Evolutionary conservation across 2,329 filamentous ascomycete species (phyloP).

Genomic region (Paecilomyces dactylethromorphus): DNA sequence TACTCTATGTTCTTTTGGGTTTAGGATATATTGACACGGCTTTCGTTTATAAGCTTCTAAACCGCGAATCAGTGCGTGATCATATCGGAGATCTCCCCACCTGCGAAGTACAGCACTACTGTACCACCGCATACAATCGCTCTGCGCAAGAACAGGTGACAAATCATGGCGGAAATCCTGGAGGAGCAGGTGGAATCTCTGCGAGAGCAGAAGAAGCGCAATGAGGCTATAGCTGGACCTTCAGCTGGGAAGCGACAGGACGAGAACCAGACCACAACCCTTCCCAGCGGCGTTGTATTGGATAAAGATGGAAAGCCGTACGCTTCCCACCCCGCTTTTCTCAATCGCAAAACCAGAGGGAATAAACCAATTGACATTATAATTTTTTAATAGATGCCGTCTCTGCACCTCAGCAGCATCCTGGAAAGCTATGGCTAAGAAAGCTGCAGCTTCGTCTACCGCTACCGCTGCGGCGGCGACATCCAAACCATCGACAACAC

Average conservation of each 20-base stretch:
- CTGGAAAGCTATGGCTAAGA: constrained; percentile 40
- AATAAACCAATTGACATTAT: not conserved
- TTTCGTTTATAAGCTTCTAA: no score
- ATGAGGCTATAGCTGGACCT: constrained; percentile 3
- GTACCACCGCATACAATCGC: not conserved
- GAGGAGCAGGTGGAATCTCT: constrained; percentile 16
- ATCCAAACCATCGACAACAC: constrained; percentile 26
- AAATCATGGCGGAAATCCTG: constrained; percentile 12
- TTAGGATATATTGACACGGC: no score
- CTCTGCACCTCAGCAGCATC: constrained; percentile 43
- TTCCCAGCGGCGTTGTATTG: constrained; percentile 43
- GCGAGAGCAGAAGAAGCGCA: constrained; percentile 3
- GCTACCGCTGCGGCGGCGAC: constrained; percentile 14
- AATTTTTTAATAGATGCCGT: constrained; percentile 33
- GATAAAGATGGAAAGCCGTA: constrained; percentile 47
- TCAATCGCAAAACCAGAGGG: not conserved
- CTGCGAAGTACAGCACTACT: not conserved
- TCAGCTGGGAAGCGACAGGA: constrained; percentile 16
- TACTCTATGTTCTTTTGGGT: no score
- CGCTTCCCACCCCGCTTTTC: constrained; percentile 8
- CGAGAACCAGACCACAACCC: constrained; percentile 16
- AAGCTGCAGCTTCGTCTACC: constrained; percentile 21
- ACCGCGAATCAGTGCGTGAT: no score
- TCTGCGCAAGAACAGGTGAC: not conserved
- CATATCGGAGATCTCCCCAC: no score